A percentile compares a stretch with the other conserved stretches of the same genome.
phyloP scores from a whole-genome alignment of 164 flowering plant genomes.

The Paratinospora sagittata region DNA sequence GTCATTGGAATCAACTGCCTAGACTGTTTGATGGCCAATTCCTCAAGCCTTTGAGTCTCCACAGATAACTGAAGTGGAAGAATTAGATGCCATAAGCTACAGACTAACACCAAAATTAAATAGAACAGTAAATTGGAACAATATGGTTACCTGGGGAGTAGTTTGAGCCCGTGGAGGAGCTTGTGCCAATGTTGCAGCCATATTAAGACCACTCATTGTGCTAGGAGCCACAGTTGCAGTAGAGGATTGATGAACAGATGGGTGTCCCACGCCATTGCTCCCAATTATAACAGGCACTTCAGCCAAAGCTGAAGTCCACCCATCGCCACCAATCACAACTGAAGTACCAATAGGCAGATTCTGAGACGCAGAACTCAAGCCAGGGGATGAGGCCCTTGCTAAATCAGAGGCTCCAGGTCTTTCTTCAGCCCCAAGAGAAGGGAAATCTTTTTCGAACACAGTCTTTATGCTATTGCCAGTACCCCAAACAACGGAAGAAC shows the following conservation, averaged over 20 bases:
- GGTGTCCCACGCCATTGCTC: constrained; percentile 26
- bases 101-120: background rate
- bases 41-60: constrained; percentile 74
- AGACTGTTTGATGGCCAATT: constrained; percentile 75
- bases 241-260: constrained; percentile 36
- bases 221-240: constrained; percentile 30
- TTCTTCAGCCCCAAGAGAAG: constrained; percentile 67
- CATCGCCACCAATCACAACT: constrained; percentile 55
- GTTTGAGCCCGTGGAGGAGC: constrained; percentile 56
- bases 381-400: constrained; percentile 73
- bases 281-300: constrained; percentile 60
- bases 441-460: constrained; percentile 58
- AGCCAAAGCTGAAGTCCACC: constrained; percentile 85
- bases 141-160: constrained; percentile 52
- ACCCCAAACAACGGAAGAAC: constrained; percentile 28
- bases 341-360: constrained; percentile 57
- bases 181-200: constrained; percentile 91
- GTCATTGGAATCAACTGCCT: constrained; percentile 78
- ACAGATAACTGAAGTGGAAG: constrained; percentile 40
- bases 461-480: constrained; percentile 33
- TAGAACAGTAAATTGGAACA: background rate
- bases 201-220: constrained; percentile 51
- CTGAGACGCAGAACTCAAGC: constrained; percentile 45
- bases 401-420: constrained; percentile 45
- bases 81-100: constrained; percentile 5